A percentile compares a stretch with the other conserved stretches of the same genome.
phyloP scores from a whole-genome alignment of 2,329 filamentous ascomycete species.

The Dothistroma septosporum region DNA sequence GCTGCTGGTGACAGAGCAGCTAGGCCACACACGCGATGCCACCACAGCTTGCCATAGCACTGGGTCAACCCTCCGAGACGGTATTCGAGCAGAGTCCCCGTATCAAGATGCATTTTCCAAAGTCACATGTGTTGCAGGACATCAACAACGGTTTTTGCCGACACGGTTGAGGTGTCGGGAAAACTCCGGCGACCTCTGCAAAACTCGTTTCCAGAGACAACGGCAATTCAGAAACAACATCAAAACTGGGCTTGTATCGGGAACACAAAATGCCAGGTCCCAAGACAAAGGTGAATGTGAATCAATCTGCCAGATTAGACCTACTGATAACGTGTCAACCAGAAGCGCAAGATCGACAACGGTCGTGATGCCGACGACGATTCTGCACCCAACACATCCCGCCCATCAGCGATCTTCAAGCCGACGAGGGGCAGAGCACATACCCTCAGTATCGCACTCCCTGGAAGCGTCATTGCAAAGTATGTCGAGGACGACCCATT shows the following conservation, averaged over 20 bases:
- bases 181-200: not conserved
- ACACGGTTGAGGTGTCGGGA: not conserved
- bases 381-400: slow-evolving; percentile 53
- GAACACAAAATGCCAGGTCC: slow-evolving; percentile 15
- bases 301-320: not conserved
- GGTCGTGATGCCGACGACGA: not conserved
- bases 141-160: too few species aligned
- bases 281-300: slow-evolving; percentile 18
- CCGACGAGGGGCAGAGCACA: slow-evolving; percentile 62
- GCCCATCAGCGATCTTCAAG: slow-evolving; percentile 65
- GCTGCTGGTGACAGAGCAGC: not conserved
- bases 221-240: not conserved
- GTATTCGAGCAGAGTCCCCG: too few species aligned
- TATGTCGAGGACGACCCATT: slow-evolving; percentile 38
- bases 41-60: not conserved
- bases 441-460: slow-evolving; percentile 74
- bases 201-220: not conserved
- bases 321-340: not conserved
- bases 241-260: not conserved
- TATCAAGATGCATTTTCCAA: too few species aligned
- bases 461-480: slow-evolving; percentile 74
- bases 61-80: too few species aligned
- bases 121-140: too few species aligned
- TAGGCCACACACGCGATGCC: not conserved
- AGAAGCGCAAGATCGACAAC: slow-evolving; percentile 21